Conservation (phyloP, 208 protist species). For the Herpetomonas samuelpessoai region DNA sequence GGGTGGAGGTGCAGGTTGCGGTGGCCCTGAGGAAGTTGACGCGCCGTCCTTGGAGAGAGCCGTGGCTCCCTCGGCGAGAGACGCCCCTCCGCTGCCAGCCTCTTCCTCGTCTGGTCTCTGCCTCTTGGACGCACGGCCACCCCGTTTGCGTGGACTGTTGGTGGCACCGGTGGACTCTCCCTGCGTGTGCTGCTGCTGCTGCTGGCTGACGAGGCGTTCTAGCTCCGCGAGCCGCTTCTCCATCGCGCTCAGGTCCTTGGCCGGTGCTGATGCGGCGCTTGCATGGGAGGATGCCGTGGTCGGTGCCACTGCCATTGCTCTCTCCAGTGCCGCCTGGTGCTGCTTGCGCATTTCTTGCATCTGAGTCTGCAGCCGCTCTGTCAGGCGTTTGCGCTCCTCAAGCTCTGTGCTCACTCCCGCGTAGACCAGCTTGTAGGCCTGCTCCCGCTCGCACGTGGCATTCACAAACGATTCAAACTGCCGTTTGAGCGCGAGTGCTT, state of each 20-base stretch:
- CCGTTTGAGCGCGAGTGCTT: constrained; percentile 31
- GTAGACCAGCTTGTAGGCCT: constrained; percentile 60
- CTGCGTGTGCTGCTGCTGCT: constrained; percentile 9
- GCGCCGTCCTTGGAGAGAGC: not conserved
- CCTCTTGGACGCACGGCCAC: too few species aligned
- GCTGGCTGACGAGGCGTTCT: not conserved
- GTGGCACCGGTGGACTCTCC: too few species aligned
- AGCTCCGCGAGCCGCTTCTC: not conserved
- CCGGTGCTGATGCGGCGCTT: not conserved
- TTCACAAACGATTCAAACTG: constrained; percentile 71
- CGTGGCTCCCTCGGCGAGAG: not conserved
- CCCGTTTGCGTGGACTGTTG: too few species aligned
- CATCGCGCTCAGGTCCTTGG: not conserved
- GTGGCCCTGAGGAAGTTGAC: too few species aligned
- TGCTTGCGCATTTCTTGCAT: constrained; percentile 27
- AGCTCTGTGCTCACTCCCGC: constrained; percentile 36
- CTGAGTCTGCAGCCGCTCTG: constrained; percentile 35
- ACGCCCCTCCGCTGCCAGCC: too few species aligned
- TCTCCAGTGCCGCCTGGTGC: constrained; percentile 10
- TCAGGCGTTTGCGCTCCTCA: constrained; percentile 28
- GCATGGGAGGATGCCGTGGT: not conserved
- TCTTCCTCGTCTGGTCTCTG: too few species aligned
- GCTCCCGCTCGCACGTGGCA: constrained; percentile 62
- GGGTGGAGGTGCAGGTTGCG: too few species aligned
- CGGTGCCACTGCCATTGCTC: constrained; percentile 3